phyloP scores from a whole-genome alignment of 1,139 yeast species.

The Blastobotrys raffinosifermentans region DNA sequence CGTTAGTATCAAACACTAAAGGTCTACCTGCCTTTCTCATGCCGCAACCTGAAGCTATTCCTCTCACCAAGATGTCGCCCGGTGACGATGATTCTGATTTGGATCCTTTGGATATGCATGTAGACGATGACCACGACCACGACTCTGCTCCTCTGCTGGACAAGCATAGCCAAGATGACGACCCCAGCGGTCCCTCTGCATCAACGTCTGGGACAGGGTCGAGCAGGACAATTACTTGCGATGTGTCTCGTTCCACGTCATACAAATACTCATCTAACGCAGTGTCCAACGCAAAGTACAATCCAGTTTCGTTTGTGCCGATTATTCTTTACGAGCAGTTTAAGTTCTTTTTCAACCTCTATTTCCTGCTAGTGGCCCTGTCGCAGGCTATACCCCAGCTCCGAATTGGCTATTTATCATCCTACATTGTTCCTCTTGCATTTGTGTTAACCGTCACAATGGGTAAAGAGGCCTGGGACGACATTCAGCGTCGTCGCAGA shows the following conservation, averaged over 20 bases:
- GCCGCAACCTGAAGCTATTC: constrained; percentile 14
- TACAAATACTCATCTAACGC: constrained; percentile 64
- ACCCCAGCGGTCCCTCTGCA: not conserved
- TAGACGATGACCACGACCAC: constrained; percentile 3
- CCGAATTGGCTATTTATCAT: constrained; percentile 87
- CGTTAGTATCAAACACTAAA: too few relatives aligned
- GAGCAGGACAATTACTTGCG: not conserved
- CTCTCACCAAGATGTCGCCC: constrained; percentile 16
- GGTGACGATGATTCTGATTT: constrained; percentile 12
- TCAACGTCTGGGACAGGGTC: not conserved
- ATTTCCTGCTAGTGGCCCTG: constrained; percentile 85
- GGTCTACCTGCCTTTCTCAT: constrained; percentile 11
- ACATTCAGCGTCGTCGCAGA: constrained; percentile 79
- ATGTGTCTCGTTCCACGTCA: constrained; percentile 7
- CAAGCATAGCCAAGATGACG: constrained; percentile 1
- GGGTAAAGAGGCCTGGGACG: constrained; percentile 95
- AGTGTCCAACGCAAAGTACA: constrained; percentile 90
- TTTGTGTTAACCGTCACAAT: constrained; percentile 90
- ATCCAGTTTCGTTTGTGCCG: constrained; percentile 83
- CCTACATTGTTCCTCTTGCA: constrained; percentile 89
- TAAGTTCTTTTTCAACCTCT: constrained; percentile 91
- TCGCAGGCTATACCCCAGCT: constrained; percentile 90
- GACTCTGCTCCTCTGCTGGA: constrained; percentile 16
- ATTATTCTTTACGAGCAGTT: constrained; percentile 89
- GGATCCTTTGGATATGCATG: constrained; percentile 8